Percentiles rank a stretch among this genome's conserved stretches.
phyloP scores from a whole-genome alignment of 1,139 yeast species.

The Yamadazyma blattariae region DNA sequence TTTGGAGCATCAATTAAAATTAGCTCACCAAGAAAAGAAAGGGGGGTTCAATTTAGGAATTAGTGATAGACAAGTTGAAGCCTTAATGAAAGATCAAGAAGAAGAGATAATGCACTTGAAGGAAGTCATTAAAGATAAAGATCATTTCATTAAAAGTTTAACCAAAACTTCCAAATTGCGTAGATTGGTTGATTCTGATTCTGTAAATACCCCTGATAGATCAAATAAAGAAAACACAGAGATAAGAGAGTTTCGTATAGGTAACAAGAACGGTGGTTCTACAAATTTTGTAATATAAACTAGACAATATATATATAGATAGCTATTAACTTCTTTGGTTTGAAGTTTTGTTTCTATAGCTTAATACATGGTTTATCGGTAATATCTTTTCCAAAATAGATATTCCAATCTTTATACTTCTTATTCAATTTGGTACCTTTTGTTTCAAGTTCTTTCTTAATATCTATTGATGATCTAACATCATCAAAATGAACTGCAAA shows the following conservation, averaged over 20 bases:
- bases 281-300: slow-evolving; percentile 15
- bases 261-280: slow-evolving; percentile 10
- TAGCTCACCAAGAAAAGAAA: slow-evolving; percentile 18
- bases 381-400: slow-evolving; percentile 68
- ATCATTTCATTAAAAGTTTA: slow-evolving; percentile 73
- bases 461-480: slow-evolving; percentile 61
- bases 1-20: slow-evolving; percentile 55
- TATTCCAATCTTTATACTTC: slow-evolving; percentile 59
- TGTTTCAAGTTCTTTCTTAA: slow-evolving; percentile 45
- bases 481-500: slow-evolving; percentile 63
- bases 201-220: slow-evolving; percentile 14
- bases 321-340: too few relatives aligned
- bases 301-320: too few relatives aligned
- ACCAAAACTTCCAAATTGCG: slow-evolving; percentile 57
- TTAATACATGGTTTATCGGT: slow-evolving; percentile 46
- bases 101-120: slow-evolving; percentile 68
- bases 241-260: slow-evolving; percentile 12
- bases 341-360: too few relatives aligned
- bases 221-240: slow-evolving; percentile 9
- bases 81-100: slow-evolving; percentile 53
- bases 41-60: slow-evolving; percentile 7
- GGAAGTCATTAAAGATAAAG: slow-evolving; percentile 64
- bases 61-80: slow-evolving; percentile 13
- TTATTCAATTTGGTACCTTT: slow-evolving; percentile 33
- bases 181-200: slow-evolving; percentile 39